Evolutionary conservation across 495 filamentous ascomycete species (phyloP), one percentile per base, ranked within the genome.

Genomic region (Hypoxylon intermedium): DNA sequence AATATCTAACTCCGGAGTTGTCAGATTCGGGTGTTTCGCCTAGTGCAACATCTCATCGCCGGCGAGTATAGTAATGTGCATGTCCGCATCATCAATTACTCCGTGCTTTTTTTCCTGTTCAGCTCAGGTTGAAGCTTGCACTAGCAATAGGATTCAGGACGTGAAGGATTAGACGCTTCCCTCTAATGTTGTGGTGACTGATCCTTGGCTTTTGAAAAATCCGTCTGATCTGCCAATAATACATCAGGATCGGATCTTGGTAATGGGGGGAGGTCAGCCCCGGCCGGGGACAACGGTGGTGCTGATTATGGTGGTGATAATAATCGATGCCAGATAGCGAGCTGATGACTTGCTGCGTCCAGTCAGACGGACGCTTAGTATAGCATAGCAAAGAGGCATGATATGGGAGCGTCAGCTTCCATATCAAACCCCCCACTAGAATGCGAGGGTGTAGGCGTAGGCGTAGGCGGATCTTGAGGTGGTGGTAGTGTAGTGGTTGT

Each of bases 1-100:
- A 65, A 60, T 60, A 43, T 52, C 40, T 24, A 65, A 56, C 56
- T 60, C 62, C 56, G 62, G 46, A 34, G 24, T 18, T 49, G 50
- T 45, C 44, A 37, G 40, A 40, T n/a, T n/a, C 28, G 54, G 42
- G 50, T 51, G 38, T 65, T 46, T 55, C 46, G 55, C 52, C 41
- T 55, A 31, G 62, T 58, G 45, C 44, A n/a, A 55, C 45, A 37
- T 53, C 44, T 40, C 51, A 56, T 28, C 23, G 38, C 33, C 30
- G 16, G 23, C 26, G 13, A 37, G 20, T 31, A 19, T 20, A 49
- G 58, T n/a, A 36, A 20, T 21, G 20, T 13, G 34, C 18, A 52
- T 51, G 26, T 33, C 46, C 55, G 45, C 46, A 52, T 30, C 51
- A 37, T 52, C 45, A 65, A 53, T 57, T 56, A 65, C 56, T 60